Conservation (phyloP, 2,329 filamentous ascomycete genomes). For the Aspergillus thermomutatus region DNA sequence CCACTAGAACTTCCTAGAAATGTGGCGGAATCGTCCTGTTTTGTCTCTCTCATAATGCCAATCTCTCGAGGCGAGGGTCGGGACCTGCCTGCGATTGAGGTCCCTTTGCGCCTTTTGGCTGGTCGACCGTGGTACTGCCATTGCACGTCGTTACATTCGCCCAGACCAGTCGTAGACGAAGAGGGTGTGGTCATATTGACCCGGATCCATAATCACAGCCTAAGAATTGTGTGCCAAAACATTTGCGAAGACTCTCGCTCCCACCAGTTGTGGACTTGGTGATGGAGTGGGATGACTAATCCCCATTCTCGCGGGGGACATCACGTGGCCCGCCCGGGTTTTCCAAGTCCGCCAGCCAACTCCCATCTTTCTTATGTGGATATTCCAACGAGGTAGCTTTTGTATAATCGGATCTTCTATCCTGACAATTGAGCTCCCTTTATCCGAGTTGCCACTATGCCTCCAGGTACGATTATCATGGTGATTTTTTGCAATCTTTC, state of each 20-base stretch:
- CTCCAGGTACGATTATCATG: background rate
- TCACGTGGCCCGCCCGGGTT: background rate
- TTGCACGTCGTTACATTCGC: background rate
- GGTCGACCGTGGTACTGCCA: constrained; percentile 12
- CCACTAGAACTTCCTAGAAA: constrained; percentile 59
- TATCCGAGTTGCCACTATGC: background rate
- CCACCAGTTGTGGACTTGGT: no score
- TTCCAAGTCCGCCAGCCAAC: background rate
- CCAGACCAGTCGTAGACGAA: constrained; percentile 1
- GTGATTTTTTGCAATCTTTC: no score
- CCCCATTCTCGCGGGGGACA: no score
- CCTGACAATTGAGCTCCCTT: background rate
- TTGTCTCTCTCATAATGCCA: constrained; percentile 52
- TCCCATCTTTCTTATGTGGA: background rate
- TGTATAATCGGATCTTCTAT: background rate
- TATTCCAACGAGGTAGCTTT: no score
- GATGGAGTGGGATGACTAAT: background rate
- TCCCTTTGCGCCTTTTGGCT: constrained; percentile 27
- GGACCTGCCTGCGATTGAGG: constrained; percentile 9
- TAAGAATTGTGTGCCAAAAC: background rate
- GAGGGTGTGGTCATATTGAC: background rate
- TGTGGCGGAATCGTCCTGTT: constrained; percentile 46
- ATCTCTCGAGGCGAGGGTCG: constrained; percentile 38
- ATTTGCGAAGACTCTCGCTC: background rate
- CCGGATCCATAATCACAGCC: background rate